Percentiles rank a stretch among this genome's conserved stretches.
Conservation (phyloP, 208 protist species). For the Acanthamoeba sp. region DNA sequence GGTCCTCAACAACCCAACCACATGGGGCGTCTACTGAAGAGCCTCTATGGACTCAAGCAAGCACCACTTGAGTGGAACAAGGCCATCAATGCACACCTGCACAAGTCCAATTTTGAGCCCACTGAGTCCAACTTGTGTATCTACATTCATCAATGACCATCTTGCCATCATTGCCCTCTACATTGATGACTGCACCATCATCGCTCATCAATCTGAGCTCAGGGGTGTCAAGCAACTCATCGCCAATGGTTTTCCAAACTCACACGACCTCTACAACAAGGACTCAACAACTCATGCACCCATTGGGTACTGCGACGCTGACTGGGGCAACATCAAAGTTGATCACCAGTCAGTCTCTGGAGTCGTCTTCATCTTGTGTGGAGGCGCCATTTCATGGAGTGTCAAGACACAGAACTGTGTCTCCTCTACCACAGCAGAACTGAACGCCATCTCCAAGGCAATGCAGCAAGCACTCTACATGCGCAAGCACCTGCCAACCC, state of each 20-base stretch:
- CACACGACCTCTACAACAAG: neutral
- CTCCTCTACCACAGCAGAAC: too few relatives aligned
- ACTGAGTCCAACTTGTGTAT: neutral
- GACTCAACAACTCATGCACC: neutral
- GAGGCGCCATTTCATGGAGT: neutral
- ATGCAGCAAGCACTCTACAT: neutral
- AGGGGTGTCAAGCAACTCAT: neutral
- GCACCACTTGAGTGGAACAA: neutral
- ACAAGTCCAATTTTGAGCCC: neutral
- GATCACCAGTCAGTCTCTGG: neutral
- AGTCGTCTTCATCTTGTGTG: neutral
- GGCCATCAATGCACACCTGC: neutral
- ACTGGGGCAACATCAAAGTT: neutral
- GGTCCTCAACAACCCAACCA: neutral
- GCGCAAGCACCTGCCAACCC: neutral
- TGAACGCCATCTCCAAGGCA: neutral
- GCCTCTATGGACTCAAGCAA: slow-evolving; percentile 61
- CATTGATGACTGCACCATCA: slow-evolving; percentile 32
- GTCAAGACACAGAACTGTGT: too few relatives aligned
- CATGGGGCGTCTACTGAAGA: neutral
- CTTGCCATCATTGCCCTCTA: slow-evolving; percentile 20
- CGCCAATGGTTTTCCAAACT: neutral
- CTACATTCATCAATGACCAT: slow-evolving; percentile 2
- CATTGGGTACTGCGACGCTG: neutral
- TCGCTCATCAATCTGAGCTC: neutral